Percentiles rank a stretch among this genome's conserved stretches.
Evolutionary conservation across 257 asterid species (phyloP).

Genomic region (Leonotis leonurus): DNA sequence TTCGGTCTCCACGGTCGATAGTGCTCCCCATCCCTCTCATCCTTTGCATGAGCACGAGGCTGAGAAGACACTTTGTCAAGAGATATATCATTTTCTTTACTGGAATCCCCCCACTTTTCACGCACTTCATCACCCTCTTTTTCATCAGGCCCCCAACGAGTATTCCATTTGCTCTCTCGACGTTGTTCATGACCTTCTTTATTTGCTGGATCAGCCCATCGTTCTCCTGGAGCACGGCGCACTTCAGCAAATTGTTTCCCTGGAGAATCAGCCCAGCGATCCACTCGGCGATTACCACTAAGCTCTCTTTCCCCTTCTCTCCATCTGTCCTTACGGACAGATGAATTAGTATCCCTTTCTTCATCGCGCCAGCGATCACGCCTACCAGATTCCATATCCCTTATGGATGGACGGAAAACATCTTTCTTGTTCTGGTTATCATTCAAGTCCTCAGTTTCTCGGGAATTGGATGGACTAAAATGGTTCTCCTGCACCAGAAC

Average conservation of each 20-base stretch:
- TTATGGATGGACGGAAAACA: slow-evolving; percentile 91
- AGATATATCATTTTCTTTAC: slow-evolving; percentile 46
- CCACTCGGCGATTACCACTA: slow-evolving; percentile 52
- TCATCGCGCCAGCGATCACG: slow-evolving; percentile 97
- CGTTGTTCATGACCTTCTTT: slow-evolving; percentile 78
- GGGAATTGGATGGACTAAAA: slow-evolving; percentile 25
- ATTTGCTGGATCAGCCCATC: slow-evolving; percentile 69
- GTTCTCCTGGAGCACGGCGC: slow-evolving; percentile 66
- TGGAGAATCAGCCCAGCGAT: slow-evolving; percentile 68
- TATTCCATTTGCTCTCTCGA: slow-evolving; percentile 88
- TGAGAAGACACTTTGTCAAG: slow-evolving; percentile 53
- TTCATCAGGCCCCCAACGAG: slow-evolving; percentile 88
- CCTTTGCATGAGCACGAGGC: slow-evolving; percentile 55
- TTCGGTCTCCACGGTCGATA: slow-evolving; percentile 83
- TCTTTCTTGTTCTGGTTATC: slow-evolving; percentile 71
- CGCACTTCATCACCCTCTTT: slow-evolving; percentile 45
- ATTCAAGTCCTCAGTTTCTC: slow-evolving; percentile 42
- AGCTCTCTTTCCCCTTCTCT: slow-evolving; percentile 84
- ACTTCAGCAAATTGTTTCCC: slow-evolving; percentile 65
- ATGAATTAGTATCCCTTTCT: slow-evolving; percentile 81
- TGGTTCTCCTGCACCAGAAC: slow-evolving; percentile 52
- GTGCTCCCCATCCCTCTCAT: slow-evolving; percentile 69
- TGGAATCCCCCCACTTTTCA: slow-evolving; percentile 70
- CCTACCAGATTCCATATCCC: slow-evolving; percentile 66
- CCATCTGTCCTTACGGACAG: slow-evolving; percentile 79